Percentiles rank a stretch among this genome's conserved stretches.
Evolutionary conservation across 257 asterid genomes (phyloP).

Genomic region (Solanum virginianum): DNA sequence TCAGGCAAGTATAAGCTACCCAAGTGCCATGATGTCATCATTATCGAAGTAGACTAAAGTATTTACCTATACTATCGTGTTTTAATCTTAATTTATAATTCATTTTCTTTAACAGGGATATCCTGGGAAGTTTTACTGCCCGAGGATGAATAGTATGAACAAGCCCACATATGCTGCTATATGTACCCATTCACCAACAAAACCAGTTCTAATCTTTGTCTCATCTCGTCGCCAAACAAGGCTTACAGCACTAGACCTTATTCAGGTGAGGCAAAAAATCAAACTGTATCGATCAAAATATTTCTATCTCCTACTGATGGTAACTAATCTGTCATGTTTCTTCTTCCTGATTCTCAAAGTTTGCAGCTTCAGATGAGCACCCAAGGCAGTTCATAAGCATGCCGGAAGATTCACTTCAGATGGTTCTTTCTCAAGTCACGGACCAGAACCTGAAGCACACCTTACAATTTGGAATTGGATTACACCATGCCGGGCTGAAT

Average conservation of each 20-base stretch:
- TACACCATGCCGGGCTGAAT: conserved; percentile 95
- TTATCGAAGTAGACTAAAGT: not conserved
- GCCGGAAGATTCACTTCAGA: conserved; percentile 93
- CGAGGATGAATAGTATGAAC: conserved; percentile 99
- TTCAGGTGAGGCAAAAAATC: conserved; percentile 50
- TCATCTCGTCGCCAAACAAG: conserved; percentile 99
- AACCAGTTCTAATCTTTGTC: conserved; percentile 94
- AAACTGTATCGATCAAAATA: not conserved
- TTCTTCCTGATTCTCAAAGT: conserved; percentile 25
- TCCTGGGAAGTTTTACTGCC: conserved; percentile 97
- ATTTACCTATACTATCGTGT: not conserved
- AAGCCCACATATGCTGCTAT: conserved; percentile 98
- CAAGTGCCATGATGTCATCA: not conserved
- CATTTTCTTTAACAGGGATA: conserved; percentile 54
- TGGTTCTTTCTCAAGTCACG: conserved; percentile 84
- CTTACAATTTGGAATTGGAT: conserved; percentile 92
- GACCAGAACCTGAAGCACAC: conserved; percentile 98
- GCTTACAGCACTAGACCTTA: conserved; percentile 96
- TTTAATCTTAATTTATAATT: not conserved
- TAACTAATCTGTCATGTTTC: conserved; percentile 7
- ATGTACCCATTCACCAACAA: conserved; percentile 92
- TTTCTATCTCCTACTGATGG: not conserved
- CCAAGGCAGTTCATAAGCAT: conserved; percentile 77
- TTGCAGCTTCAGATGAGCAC: conserved; percentile 95
- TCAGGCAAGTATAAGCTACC: conserved; percentile 52